Conservation (phyloP, 2,329 filamentous ascomycete species). For the Neonectria ditissima region DNA sequence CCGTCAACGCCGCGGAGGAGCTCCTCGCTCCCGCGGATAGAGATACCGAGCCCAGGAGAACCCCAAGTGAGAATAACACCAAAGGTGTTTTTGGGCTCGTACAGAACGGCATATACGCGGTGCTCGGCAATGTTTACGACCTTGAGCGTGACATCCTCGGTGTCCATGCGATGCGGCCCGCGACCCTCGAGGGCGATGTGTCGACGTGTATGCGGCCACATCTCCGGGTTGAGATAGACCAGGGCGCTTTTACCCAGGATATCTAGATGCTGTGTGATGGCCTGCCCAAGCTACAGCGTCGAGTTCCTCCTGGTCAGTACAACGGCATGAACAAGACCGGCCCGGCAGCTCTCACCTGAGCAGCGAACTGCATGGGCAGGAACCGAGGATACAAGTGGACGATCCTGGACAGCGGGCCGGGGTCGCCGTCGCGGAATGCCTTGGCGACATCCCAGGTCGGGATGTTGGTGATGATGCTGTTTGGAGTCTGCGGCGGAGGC, state of each 20-base stretch:
- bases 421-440: slow-evolving; percentile 57
- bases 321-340: background rate
- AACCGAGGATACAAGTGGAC: slow-evolving; percentile 62
- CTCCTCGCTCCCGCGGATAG: slow-evolving; percentile 58
- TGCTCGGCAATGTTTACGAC: slow-evolving; percentile 57
- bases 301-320: background rate
- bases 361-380: slow-evolving; percentile 52
- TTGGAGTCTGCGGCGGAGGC: slow-evolving; percentile 59
- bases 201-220: slow-evolving; percentile 46
- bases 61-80: slow-evolving; percentile 59
- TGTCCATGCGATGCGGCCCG: slow-evolving; percentile 49
- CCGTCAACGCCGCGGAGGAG: slow-evolving; percentile 53
- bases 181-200: slow-evolving; percentile 52
- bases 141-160: slow-evolving; percentile 52
- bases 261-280: slow-evolving; percentile 50
- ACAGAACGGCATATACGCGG: slow-evolving; percentile 59
- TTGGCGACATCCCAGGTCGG: slow-evolving; percentile 57
- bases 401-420: slow-evolving; percentile 48
- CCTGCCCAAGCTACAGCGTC: slow-evolving; percentile 50
- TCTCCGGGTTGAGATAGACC: slow-evolving; percentile 49
- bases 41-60: slow-evolving; percentile 60
- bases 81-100: slow-evolving; percentile 50
- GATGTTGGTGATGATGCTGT: slow-evolving; percentile 60
- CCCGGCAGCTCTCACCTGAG: slow-evolving; percentile 44
- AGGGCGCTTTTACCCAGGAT: slow-evolving; percentile 44